These are phyloP conservation scores for Furcasterigmium furcatum DNA, from an alignment of 2,329 filamentous ascomycete genomes.

Conservation along the genomic window DNA sequence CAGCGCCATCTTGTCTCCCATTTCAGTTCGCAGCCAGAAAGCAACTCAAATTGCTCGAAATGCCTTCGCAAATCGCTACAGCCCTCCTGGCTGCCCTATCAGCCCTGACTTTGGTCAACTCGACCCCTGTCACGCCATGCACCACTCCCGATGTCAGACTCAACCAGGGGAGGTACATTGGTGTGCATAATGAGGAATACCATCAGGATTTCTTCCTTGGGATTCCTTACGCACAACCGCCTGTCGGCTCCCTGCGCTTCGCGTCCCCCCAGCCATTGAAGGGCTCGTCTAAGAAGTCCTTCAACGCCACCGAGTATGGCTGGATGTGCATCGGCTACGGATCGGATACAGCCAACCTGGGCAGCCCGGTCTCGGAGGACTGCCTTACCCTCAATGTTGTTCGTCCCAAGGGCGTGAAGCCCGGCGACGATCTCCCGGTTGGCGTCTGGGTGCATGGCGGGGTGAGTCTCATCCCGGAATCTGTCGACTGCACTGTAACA, in stretches of 20 bases:
- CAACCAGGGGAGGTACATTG: slow-evolving; percentile 31
- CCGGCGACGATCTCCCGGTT: slow-evolving; percentile 46
- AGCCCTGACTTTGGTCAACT: neutral
- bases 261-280: slow-evolving; percentile 46
- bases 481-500: neutral
- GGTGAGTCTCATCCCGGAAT: slow-evolving; percentile 19
- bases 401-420: slow-evolving; percentile 18
- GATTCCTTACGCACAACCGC: slow-evolving; percentile 53
- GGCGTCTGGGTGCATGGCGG: slow-evolving; percentile 57
- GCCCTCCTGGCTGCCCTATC: slow-evolving; percentile 1
- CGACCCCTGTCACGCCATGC: neutral
- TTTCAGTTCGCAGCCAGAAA: too few relatives aligned
- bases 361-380: slow-evolving; percentile 22
- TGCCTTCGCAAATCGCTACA: slow-evolving; percentile 5
- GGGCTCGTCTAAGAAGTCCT: slow-evolving; percentile 37
- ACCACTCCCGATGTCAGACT: slow-evolving; percentile 7
- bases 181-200: slow-evolving; percentile 32
- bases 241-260: slow-evolving; percentile 51
- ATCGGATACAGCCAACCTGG: slow-evolving; percentile 21
- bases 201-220: slow-evolving; percentile 50
- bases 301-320: slow-evolving; percentile 41
- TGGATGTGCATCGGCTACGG: slow-evolving; percentile 49
- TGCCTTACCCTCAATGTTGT: slow-evolving; percentile 26
- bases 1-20: too few relatives aligned
- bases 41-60: neutral